Conservation (phyloP, 176 grass and related monocot species). For the Thinopyrum elongatum region DNA sequence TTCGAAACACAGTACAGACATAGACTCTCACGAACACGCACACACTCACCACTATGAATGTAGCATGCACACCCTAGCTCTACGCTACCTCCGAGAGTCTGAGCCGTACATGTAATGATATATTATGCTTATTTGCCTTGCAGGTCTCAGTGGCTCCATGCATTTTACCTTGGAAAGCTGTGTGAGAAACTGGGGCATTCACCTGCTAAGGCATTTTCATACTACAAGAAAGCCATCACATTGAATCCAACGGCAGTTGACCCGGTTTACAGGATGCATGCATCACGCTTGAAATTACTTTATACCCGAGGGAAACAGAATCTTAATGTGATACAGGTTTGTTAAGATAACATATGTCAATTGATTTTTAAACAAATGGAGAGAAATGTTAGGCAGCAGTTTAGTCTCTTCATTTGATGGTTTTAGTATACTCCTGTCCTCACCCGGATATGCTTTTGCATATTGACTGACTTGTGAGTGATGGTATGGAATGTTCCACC, state of each 20-base stretch:
- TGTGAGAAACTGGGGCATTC: constrained; percentile 84
- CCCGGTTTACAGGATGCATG: constrained; percentile 95
- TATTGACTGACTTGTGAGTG: not conserved
- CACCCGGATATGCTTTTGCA: not conserved
- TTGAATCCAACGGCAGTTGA: constrained; percentile 91
- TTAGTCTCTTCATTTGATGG: constrained; percentile 11
- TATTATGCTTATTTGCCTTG: constrained; percentile 28
- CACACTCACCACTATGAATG: not conserved
- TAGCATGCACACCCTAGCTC: not conserved
- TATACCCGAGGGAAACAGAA: constrained; percentile 79
- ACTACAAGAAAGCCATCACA: constrained; percentile 73
- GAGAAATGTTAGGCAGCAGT: not conserved
- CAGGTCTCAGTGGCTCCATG: constrained; percentile 91
- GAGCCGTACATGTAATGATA: constrained; percentile 22
- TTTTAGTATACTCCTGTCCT: not conserved
- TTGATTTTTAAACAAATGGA: not conserved
- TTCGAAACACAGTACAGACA: not conserved
- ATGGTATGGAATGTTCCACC: constrained; percentile 9
- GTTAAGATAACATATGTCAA: constrained; percentile 21
- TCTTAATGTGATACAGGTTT: constrained; percentile 81
- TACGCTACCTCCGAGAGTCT: not conserved
- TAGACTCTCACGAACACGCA: not conserved
- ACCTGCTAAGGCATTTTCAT: constrained; percentile 80
- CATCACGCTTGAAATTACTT: constrained; percentile 91
- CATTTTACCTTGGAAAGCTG: constrained; percentile 97